Evolutionary conservation across 148 eudicot species (phyloP).

Genomic region (Rhododendron mucronatum): DNA sequence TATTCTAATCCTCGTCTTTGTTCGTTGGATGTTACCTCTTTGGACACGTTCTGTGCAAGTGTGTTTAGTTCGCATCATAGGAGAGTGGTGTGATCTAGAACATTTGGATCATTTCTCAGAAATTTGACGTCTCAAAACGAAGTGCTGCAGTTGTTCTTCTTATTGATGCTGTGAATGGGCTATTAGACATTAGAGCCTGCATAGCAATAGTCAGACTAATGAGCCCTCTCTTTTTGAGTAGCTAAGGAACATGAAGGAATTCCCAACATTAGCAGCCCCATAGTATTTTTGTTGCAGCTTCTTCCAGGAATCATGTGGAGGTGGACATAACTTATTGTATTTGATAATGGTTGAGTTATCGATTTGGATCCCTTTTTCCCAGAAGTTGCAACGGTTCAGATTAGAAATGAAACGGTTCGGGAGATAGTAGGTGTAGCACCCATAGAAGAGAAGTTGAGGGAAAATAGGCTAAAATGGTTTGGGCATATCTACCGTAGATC

Average conservation of each 20-base stretch:
- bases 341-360: too few species aligned
- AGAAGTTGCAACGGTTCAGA: too few species aligned
- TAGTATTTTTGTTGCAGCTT: too few species aligned
- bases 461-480: too few species aligned
- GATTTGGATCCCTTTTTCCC: too few species aligned
- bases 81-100: background rate
- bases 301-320: too few species aligned
- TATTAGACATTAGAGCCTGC: background rate
- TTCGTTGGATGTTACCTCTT: background rate
- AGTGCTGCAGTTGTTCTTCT: background rate
- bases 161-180: background rate
- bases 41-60: background rate
- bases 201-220: background rate
- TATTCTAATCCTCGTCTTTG: background rate
- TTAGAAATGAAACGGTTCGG: too few species aligned
- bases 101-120: background rate
- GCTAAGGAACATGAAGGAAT: background rate
- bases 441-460: too few species aligned
- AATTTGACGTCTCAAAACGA: background rate
- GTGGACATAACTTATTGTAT: too few species aligned
- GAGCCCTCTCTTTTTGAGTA: background rate
- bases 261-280: background rate
- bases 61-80: background rate
- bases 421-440: too few species aligned
- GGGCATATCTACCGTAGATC: too few species aligned